Percentiles rank a stretch among this genome's conserved stretches.
phyloP scores from a whole-genome alignment of 2,329 filamentous ascomycete genomes.

The Apiospora arundinis region DNA sequence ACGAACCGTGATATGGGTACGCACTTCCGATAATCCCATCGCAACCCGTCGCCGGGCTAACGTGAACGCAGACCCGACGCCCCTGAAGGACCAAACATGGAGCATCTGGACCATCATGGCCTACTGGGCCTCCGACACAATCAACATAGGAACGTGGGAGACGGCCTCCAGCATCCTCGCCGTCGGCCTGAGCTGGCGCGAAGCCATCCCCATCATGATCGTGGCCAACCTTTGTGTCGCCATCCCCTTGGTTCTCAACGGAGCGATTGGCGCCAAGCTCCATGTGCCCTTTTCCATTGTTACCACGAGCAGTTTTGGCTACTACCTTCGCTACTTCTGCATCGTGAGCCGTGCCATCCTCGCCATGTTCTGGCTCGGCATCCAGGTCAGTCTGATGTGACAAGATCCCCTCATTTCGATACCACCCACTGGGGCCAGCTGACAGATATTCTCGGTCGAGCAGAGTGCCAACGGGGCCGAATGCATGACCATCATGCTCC shows the following conservation, averaged over 20 bases:
- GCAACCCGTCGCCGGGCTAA: constrained; percentile 28
- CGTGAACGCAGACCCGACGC: constrained; percentile 43
- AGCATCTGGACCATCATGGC: constrained; percentile 42
- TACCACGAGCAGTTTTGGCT: constrained; percentile 52
- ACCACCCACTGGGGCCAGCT: background rate
- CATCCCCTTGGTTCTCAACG: constrained; percentile 57
- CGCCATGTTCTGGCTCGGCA: constrained; percentile 66
- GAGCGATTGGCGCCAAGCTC: constrained; percentile 52
- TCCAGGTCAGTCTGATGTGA: constrained; percentile 41
- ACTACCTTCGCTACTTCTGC: constrained; percentile 48
- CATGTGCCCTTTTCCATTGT: constrained; percentile 56
- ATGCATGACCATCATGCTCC: constrained; percentile 49
- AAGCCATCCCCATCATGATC: constrained; percentile 48
- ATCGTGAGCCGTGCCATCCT: constrained; percentile 50
- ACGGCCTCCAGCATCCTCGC: constrained; percentile 43
- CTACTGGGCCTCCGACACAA: constrained; percentile 45
- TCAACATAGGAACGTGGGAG: constrained; percentile 44
- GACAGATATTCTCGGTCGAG: background rate
- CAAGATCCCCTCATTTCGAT: background rate
- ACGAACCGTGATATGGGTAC: constrained; percentile 42
- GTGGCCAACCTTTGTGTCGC: constrained; percentile 68
- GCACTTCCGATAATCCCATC: constrained; percentile 22
- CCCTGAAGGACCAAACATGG: constrained; percentile 46
- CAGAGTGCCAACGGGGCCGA: constrained; percentile 67
- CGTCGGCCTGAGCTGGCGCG: constrained; percentile 44